Base-by-base conservation (phyloP, 495 filamentous ascomycete genomes). In the Aspergillus olivimuriae region DNA sequence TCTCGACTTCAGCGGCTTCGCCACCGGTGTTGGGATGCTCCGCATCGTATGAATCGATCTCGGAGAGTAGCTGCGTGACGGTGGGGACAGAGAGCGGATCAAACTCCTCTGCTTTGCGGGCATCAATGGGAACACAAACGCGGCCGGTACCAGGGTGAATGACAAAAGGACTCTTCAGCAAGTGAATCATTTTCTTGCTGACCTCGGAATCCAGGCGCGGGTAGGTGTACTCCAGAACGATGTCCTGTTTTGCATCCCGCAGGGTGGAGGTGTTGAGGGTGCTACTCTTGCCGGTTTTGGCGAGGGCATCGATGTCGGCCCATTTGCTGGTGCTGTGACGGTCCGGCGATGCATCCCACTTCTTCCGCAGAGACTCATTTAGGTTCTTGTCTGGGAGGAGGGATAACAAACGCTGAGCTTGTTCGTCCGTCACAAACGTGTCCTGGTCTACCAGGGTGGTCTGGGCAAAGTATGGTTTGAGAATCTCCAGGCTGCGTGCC, bases 141-240 rank as follows among this genome's bases (percentile, higher is more conserved):
- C 89, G 69, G 0, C 91, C 94, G 1, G 94, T 98, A 4, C 86
- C 87, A 0, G 92, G 92, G 69, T 98, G 92, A 22, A 98, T 82
- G 43, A 95, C 91, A 52, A 98, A 98, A 3, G 92, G 92, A 47
- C 80, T 86, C 58, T 98, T 98, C 34, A 98, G 77, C 71, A 98
- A 76, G 75, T 98, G 92, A 69, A 94, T 97, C 60, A 94, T 80
- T 57, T 95, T 94, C 69, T 96, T 96, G 55, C 84, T 88, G 53
- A 98, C 92, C 52, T 95, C 89, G 43, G 88, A 87, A 73, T 98
- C 92, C 39, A 98, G 81, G 8, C 92, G 82, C n/a, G 92, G 94
- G 62, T 98, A 98, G 4, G 92, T 95, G 65, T 97, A 96, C 65
- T 97, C 94, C 19, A 98, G 76, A 11, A 96, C 80, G 34, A 97